A percentile compares a stretch with the other conserved stretches of the same genome.
phyloP scores from a whole-genome alignment of 164 flowering plant species.

The Tetracentron sinense region DNA sequence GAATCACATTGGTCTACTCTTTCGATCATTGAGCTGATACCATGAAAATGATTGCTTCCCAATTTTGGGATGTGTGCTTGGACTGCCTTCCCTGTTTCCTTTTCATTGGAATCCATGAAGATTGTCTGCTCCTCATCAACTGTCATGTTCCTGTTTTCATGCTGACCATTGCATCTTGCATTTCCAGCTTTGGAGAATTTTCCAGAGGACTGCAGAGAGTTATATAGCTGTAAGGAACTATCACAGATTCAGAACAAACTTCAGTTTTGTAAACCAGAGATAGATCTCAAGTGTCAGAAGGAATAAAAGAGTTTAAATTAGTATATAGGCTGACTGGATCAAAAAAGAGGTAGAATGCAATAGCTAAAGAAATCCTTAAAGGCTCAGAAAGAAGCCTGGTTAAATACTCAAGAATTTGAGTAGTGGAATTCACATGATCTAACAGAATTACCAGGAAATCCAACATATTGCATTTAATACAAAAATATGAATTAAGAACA shows the following conservation, averaged over 20 bases:
- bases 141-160: conserved; percentile 7
- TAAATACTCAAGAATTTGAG: too few relatives aligned
- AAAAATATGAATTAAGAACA: too few relatives aligned
- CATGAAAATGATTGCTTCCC: background rate
- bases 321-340: too few relatives aligned
- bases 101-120: conserved; percentile 9
- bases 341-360: too few relatives aligned
- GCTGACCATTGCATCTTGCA: conserved; percentile 17
- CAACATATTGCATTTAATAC: too few relatives aligned
- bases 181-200: conserved; percentile 1
- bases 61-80: background rate
- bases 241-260: background rate
- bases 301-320: too few relatives aligned
- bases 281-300: too few relatives aligned
- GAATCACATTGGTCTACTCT: conserved; percentile 6
- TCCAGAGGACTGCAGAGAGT: background rate
- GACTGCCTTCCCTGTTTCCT: conserved; percentile 7
- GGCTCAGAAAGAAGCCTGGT: too few relatives aligned
- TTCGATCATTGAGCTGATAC: conserved; percentile 14
- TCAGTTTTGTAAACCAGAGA: too few relatives aligned
- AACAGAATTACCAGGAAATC: too few relatives aligned
- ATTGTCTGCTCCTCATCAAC: conserved; percentile 10
- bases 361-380: too few relatives aligned
- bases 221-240: background rate
- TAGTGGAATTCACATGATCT: too few relatives aligned